These are phyloP conservation scores for Elongisporangium anandrum DNA, from an alignment of 352 stramenopile species.

Conservation along the genomic window DNA sequence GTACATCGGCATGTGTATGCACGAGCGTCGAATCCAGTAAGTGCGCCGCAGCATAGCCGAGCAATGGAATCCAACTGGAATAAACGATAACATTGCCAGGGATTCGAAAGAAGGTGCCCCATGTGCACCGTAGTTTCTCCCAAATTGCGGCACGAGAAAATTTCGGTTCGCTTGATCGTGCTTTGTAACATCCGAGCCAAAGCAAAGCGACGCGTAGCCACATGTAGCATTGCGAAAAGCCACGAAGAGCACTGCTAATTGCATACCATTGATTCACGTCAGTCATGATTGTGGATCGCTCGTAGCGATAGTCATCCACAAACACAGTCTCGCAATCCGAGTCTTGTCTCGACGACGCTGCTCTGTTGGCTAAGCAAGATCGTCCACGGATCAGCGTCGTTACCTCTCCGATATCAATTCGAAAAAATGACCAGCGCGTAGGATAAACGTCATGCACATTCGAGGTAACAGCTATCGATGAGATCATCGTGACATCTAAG, in stretches of 20 bases:
- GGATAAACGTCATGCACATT: conserved; percentile 8
- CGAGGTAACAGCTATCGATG: conserved; percentile 8
- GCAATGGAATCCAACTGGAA: conserved; percentile 22
- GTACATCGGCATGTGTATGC: not conserved
- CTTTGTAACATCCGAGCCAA: conserved; percentile 12
- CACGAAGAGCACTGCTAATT: conserved; percentile 25
- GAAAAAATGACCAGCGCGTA: not conserved
- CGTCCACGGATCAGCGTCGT: conserved; percentile 26
- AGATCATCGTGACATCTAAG: conserved; percentile 20
- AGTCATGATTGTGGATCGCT: conserved; percentile 28
- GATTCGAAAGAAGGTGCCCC: conserved; percentile 15
- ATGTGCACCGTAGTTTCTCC: not conserved
- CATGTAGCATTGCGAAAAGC: conserved; percentile 28
- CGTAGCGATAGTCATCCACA: conserved; percentile 55
- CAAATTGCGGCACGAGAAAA: not conserved
- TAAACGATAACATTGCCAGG: conserved; percentile 32
- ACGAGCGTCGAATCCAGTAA: not conserved
- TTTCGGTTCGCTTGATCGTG: conserved; percentile 11
- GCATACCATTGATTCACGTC: conserved; percentile 30
- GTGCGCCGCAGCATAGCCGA: conserved; percentile 1
- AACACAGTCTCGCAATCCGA: conserved; percentile 24
- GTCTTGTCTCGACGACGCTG: not conserved
- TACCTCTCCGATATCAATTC: conserved; percentile 19
- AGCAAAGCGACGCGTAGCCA: conserved; percentile 36
- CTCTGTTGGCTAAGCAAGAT: conserved; percentile 3